phyloP scores from a whole-genome alignment of 2,329 filamentous ascomycete genomes.

The Phialocephala sp. region DNA sequence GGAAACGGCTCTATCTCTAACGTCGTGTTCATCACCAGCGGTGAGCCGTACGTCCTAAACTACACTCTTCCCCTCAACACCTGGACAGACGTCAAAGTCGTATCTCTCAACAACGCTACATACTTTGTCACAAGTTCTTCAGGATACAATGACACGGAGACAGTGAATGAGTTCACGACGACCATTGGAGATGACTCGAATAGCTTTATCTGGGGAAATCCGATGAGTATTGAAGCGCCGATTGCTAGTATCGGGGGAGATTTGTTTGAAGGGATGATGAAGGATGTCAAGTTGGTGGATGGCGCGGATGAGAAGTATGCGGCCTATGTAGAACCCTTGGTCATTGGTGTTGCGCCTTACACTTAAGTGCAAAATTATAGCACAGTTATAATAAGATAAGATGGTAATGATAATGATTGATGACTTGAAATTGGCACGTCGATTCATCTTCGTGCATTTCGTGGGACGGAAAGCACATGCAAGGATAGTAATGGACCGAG shows the following conservation, averaged over 20 bases:
- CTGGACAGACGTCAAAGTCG: slow-evolving; percentile 46
- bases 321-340: slow-evolving; percentile 18
- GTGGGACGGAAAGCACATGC: too few relatives aligned
- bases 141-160: slow-evolving; percentile 13
- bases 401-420: slow-evolving; percentile 2
- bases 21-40: slow-evolving; percentile 47
- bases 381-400: too few relatives aligned
- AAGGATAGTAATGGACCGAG: too few relatives aligned
- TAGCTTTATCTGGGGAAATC: slow-evolving; percentile 32
- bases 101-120: slow-evolving; percentile 46
- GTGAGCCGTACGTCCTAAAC: slow-evolving; percentile 48
- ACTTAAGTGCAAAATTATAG: background rate
- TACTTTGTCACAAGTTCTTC: slow-evolving; percentile 37
- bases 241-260: slow-evolving; percentile 32
- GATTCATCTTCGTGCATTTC: background rate
- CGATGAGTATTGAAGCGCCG: slow-evolving; percentile 36
- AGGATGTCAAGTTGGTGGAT: slow-evolving; percentile 30
- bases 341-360: slow-evolving; percentile 27
- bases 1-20: slow-evolving; percentile 45
- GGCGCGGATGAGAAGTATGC: slow-evolving; percentile 30
- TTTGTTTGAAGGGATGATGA: slow-evolving; percentile 32
- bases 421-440: background rate
- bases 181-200: slow-evolving; percentile 30
- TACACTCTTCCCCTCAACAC: slow-evolving; percentile 46
- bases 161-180: slow-evolving; percentile 32